phyloP scores from a whole-genome alignment of 192 early-diverging fungal species.

The Umbelopsis ramanniana region DNA sequence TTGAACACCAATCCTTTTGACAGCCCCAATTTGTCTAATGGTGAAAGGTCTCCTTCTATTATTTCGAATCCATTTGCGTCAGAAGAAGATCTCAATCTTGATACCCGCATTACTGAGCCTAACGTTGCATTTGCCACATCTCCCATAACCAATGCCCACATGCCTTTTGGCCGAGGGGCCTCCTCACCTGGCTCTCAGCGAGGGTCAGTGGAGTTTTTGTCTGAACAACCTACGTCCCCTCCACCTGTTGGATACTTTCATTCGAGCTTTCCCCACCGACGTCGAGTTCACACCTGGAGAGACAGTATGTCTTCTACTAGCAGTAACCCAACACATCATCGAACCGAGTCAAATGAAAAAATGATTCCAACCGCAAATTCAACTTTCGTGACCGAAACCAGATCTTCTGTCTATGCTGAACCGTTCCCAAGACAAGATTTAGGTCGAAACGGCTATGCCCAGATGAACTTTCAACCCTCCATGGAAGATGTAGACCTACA shows the following conservation, averaged over 20 bases:
- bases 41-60: background rate
- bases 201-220: background rate
- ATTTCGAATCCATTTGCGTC: constrained; percentile 6
- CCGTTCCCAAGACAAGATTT: background rate
- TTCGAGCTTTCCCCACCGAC: constrained; percentile 7
- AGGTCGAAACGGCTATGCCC: constrained; percentile 4
- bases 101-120: constrained; percentile 2
- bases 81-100: background rate
- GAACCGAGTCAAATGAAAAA: constrained; percentile 13
- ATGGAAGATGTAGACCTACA: background rate
- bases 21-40: background rate
- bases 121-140: constrained; percentile 8
- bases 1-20: background rate
- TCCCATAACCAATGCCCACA: background rate
- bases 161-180: background rate
- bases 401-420: background rate
- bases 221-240: background rate
- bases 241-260: constrained; percentile 12
- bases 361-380: constrained; percentile 8
- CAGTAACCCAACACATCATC: constrained; percentile 12
- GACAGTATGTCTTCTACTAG: constrained; percentile 16
- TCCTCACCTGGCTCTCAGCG: background rate
- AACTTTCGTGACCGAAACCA: background rate
- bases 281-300: constrained; percentile 10
- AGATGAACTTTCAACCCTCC: background rate